These are phyloP conservation scores for Annulohypoxylon maeteangense DNA, from an alignment of 495 filamentous ascomycete genomes.

Conservation along the genomic window DNA sequence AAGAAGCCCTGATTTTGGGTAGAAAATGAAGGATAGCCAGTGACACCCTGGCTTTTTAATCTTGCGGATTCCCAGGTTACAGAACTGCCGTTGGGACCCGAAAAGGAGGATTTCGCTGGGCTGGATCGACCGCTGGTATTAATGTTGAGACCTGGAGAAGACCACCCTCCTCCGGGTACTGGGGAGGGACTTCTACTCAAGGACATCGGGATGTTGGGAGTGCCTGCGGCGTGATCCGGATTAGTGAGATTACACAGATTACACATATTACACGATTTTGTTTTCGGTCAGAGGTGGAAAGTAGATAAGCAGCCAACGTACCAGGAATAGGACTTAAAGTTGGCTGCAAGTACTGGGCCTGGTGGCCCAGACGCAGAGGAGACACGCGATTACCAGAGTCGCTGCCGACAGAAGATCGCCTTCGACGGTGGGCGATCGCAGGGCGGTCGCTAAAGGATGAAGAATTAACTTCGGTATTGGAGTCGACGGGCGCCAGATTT, in stretches of 20 bases:
- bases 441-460: constrained; percentile 57
- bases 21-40: constrained; percentile 83
- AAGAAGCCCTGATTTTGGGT: constrained; percentile 84
- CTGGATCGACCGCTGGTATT: constrained; percentile 73
- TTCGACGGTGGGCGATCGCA: constrained; percentile 53
- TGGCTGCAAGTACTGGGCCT: constrained; percentile 52
- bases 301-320: constrained; percentile 43
- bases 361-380: constrained; percentile 50
- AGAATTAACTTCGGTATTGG: constrained; percentile 50
- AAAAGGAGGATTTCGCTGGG: constrained; percentile 61
- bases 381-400: constrained; percentile 43
- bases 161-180: constrained; percentile 83
- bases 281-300: constrained; percentile 7
- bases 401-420: constrained; percentile 50
- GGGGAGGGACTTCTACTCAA: constrained; percentile 87
- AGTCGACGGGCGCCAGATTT: constrained; percentile 55
- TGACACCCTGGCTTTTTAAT: constrained; percentile 71
- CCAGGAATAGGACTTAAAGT: constrained; percentile 56
- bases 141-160: constrained; percentile 80
- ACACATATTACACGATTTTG: neutral
- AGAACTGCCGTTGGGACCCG: constrained; percentile 62
- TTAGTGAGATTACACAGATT: constrained; percentile 19
- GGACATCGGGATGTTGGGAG: constrained; percentile 72
- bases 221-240: constrained; percentile 48
- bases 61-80: constrained; percentile 89